These are phyloP conservation scores for Aciculoconidium aculeatum DNA, from an alignment of 805 yeast genomes.

Conservation along the genomic window DNA sequence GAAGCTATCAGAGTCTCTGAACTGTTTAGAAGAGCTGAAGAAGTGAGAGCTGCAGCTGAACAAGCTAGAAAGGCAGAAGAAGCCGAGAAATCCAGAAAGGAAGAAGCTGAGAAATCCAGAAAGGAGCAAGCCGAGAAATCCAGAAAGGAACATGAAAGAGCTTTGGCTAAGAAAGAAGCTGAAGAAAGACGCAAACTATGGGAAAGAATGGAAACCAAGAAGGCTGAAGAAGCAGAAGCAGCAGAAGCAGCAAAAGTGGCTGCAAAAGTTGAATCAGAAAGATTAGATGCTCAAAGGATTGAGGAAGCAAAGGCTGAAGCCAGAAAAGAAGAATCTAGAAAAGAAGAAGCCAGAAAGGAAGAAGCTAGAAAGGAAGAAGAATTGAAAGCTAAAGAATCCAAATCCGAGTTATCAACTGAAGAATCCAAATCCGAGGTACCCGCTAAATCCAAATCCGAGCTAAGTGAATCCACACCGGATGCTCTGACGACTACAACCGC, in stretches of 20 bases:
- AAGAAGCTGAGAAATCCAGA: conserved; percentile 2
- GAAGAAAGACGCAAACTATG: conserved; percentile 3
- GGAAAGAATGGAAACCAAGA: conserved; percentile 3
- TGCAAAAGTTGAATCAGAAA: conserved; percentile 7
- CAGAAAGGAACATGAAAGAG: conserved; percentile 2
- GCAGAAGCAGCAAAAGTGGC: conserved; percentile 1
- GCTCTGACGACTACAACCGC: too few relatives aligned
- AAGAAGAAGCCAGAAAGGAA: not conserved
- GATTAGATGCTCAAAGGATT: conserved; percentile 1
- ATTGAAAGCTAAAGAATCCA: conserved; percentile 4
- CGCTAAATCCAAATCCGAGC: too few relatives aligned
- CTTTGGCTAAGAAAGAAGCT: conserved; percentile 2
- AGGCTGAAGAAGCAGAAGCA: not conserved
- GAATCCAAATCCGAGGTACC: conserved; percentile 4
- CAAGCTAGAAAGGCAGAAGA: conserved; percentile 2
- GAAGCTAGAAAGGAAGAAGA: conserved; percentile 10
- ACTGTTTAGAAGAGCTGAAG: conserved; percentile 3
- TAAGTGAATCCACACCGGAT: too few relatives aligned
- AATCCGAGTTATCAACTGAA: conserved; percentile 3
- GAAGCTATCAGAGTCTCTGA: too few relatives aligned
- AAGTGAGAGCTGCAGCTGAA: not conserved
- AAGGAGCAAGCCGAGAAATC: conserved; percentile 6
- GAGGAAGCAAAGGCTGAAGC: conserved; percentile 3
- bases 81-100: conserved; percentile 6
- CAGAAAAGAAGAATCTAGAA: conserved; percentile 1